Evolutionary conservation across 2,329 filamentous ascomycete genomes (phyloP).

Genomic region (Colletotrichum destructivum): DNA sequence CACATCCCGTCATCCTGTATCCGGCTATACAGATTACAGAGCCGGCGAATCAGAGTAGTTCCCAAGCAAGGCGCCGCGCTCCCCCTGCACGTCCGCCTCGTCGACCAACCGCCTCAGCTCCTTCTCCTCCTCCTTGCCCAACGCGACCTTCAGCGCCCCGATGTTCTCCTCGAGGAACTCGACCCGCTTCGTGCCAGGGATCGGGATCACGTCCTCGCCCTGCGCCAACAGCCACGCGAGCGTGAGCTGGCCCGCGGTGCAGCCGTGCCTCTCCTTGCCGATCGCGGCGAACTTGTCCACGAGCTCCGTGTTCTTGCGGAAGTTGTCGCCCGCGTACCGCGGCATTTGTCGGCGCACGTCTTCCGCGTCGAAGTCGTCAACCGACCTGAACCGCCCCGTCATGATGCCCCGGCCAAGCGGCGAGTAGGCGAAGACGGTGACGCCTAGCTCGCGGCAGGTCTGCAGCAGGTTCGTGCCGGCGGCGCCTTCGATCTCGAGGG

Average conservation of each 20-base stretch:
- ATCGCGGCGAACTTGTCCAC: slow-evolving; percentile 65
- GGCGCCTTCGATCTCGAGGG: slow-evolving; percentile 71
- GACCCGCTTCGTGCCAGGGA: slow-evolving; percentile 65
- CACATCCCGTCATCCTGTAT: background rate
- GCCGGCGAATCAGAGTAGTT: slow-evolving; percentile 13
- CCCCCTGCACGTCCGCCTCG: slow-evolving; percentile 49
- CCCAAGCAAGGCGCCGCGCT: slow-evolving; percentile 31
- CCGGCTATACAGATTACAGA: slow-evolving; percentile 2
- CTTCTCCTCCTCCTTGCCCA: slow-evolving; percentile 54
- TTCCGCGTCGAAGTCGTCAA: slow-evolving; percentile 61
- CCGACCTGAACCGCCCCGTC: slow-evolving; percentile 63
- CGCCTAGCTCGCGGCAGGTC: slow-evolving; percentile 71
- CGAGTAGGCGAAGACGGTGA: slow-evolving; percentile 70
- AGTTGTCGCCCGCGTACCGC: slow-evolving; percentile 67
- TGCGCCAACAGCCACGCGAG: slow-evolving; percentile 76
- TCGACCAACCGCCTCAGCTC: slow-evolving; percentile 50
- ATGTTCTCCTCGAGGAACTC: slow-evolving; percentile 64
- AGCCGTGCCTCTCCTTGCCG: slow-evolving; percentile 65
- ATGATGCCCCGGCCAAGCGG: slow-evolving; percentile 74
- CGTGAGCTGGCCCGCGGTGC: slow-evolving; percentile 70
- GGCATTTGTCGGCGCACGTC: slow-evolving; percentile 65
- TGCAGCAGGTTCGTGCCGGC: slow-evolving; percentile 63
- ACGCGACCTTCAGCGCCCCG: slow-evolving; percentile 50
- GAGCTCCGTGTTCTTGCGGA: slow-evolving; percentile 69
- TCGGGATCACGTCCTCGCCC: slow-evolving; percentile 73